Evolutionary conservation across 306 rosid genomes (phyloP).

Genomic region (Vachellia pachyceras): DNA sequence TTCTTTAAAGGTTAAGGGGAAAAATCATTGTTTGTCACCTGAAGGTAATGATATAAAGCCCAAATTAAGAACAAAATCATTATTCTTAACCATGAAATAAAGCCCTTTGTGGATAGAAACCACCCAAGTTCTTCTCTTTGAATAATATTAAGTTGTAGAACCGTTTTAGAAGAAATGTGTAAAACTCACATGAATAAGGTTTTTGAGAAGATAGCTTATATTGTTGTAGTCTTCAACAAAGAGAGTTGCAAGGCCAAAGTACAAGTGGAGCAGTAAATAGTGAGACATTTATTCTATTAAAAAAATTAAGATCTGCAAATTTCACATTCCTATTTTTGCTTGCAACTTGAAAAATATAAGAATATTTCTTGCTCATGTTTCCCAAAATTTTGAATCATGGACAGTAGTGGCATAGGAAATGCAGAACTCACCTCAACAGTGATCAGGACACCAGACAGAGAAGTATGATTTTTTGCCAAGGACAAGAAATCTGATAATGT

Average conservation of each 20-base stretch:
- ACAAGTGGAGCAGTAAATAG: conserved; percentile 6
- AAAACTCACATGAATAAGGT: conserved; percentile 14
- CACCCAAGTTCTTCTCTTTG: not conserved
- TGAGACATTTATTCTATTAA: not conserved
- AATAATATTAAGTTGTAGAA: conserved; percentile 16
- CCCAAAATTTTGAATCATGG: not conserved
- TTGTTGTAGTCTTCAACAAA: conserved; percentile 4
- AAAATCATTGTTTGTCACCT: no score
- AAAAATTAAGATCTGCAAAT: not conserved
- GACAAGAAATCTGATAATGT: conserved; percentile 68
- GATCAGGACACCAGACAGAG: conserved; percentile 73
- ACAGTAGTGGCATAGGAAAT: conserved; percentile 24
- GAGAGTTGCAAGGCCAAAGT: not conserved
- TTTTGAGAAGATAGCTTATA: conserved; percentile 7
- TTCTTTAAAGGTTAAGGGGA: not conserved
- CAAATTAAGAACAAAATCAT: not conserved
- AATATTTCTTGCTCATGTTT: not conserved
- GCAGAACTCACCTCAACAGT: conserved; percentile 64
- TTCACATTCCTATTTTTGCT: not conserved
- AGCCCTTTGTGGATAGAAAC: not conserved
- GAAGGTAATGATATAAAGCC: not conserved
- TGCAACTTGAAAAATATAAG: not conserved
- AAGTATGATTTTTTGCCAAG: conserved; percentile 58
- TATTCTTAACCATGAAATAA: not conserved
- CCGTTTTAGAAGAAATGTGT: not conserved